Percentiles rank a stretch among this genome's conserved stretches.
Evolutionary conservation across 805 yeast species (phyloP).

Genomic region (Candida tammaniensis): DNA sequence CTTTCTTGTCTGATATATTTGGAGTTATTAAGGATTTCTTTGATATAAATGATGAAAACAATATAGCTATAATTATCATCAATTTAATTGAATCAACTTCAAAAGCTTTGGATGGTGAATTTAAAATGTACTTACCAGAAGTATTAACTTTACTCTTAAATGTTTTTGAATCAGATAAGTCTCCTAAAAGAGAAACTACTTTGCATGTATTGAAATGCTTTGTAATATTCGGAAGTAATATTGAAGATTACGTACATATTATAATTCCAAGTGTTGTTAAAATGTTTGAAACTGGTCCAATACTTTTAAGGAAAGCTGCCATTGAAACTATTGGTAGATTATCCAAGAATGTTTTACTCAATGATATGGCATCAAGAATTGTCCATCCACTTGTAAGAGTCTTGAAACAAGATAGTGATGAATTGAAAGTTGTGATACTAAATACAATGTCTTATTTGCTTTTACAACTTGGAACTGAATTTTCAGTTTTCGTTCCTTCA

Average conservation of each 20-base stretch:
- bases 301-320: slow-evolving; percentile 65
- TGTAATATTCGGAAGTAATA: slow-evolving; percentile 80
- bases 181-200: slow-evolving; percentile 58
- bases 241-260: slow-evolving; percentile 85
- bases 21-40: slow-evolving; percentile 75
- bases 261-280: slow-evolving; percentile 83
- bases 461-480: slow-evolving; percentile 80
- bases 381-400: slow-evolving; percentile 83
- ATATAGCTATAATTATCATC: slow-evolving; percentile 75
- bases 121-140: slow-evolving; percentile 76
- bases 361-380: slow-evolving; percentile 87
- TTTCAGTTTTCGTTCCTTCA: slow-evolving; percentile 80
- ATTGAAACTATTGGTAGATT: slow-evolving; percentile 81
- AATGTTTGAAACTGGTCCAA: slow-evolving; percentile 70
- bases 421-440: slow-evolving; percentile 61
- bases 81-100: slow-evolving; percentile 81
- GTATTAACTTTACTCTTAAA: slow-evolving; percentile 74
- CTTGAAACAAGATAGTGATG: slow-evolving; percentile 50
- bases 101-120: slow-evolving; percentile 85
- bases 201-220: slow-evolving; percentile 76
- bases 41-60: slow-evolving; percentile 37
- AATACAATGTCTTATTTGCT: slow-evolving; percentile 77
- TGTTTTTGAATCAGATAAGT: slow-evolving; percentile 70
- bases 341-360: slow-evolving; percentile 66
- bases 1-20: slow-evolving; percentile 74